Conservation (phyloP, 2,329 filamentous ascomycete species). For the Hyphodiscus sp. region DNA sequence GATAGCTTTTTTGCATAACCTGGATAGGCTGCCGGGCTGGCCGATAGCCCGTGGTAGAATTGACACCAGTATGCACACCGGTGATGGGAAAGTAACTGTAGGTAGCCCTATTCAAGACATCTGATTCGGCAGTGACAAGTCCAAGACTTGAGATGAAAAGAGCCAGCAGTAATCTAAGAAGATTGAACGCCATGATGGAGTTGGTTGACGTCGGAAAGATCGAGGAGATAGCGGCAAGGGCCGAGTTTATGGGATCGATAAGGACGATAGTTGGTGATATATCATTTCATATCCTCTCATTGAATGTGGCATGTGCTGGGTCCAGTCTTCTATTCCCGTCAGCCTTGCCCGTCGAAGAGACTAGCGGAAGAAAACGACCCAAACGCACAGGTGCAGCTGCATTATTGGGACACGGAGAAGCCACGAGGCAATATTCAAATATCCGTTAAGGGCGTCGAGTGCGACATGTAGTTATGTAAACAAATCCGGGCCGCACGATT, state of each 20-base stretch:
- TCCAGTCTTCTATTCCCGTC: not conserved
- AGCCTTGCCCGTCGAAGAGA: not conserved
- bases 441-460: not conserved
- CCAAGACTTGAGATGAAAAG: not conserved
- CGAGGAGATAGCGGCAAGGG: not conserved
- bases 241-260: not conserved
- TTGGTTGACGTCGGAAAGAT: not conserved
- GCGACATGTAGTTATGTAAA: not conserved
- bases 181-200: not conserved
- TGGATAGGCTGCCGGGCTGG: constrained; percentile 9
- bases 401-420: not conserved
- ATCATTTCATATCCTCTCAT: not conserved
- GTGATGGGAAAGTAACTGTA: constrained; percentile 3
- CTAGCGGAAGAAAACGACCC: not conserved
- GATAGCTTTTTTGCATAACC: constrained; percentile 8
- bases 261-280: not conserved
- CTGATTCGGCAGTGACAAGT: not conserved
- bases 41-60: constrained; percentile 4
- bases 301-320: not conserved
- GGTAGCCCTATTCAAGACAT: no score
- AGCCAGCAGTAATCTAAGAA: not conserved
- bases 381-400: not conserved
- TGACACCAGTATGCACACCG: constrained; percentile 8
- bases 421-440: not conserved
- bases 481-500: not conserved